phyloP scores from a whole-genome alignment of 139 green algal genomes.

The Chlorella ohadii region DNA sequence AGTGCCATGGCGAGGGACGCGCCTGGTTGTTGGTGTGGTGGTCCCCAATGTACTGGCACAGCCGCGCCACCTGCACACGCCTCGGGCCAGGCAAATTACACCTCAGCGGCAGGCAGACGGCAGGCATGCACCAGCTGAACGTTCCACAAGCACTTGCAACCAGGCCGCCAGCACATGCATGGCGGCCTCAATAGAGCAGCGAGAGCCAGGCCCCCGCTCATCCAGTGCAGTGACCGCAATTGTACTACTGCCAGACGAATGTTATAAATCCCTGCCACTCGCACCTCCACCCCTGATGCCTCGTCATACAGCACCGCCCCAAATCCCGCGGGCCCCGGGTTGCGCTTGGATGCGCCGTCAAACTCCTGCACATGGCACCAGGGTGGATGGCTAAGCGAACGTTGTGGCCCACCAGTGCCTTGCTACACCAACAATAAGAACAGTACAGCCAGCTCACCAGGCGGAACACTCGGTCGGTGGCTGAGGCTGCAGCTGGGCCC shows the following conservation, averaged over 20 bases:
- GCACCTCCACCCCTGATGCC: conserved; percentile 23
- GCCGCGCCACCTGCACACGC: background rate
- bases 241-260: no score
- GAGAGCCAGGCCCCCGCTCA: no score
- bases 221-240: no score
- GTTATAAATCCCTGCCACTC: no score
- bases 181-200: no score
- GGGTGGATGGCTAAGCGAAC: no score
- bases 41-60: conserved; percentile 41
- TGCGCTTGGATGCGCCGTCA: conserved; percentile 58
- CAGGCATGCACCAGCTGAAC: background rate
- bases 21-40: conserved; percentile 60
- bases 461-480: background rate
- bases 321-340: conserved; percentile 54
- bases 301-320: conserved; percentile 55
- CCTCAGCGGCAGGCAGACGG: no score
- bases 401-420: no score
- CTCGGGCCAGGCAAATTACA: no score
- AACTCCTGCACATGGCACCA: conserved; percentile 42
- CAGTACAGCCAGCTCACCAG: background rate
- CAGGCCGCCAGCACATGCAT: background rate
- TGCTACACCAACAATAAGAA: background rate
- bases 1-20: no score
- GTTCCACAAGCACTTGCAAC: no score
- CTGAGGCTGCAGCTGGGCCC: background rate